Evolutionary conservation across 2,329 filamentous ascomycete genomes (phyloP).

Genomic region (Alternaria atra): DNA sequence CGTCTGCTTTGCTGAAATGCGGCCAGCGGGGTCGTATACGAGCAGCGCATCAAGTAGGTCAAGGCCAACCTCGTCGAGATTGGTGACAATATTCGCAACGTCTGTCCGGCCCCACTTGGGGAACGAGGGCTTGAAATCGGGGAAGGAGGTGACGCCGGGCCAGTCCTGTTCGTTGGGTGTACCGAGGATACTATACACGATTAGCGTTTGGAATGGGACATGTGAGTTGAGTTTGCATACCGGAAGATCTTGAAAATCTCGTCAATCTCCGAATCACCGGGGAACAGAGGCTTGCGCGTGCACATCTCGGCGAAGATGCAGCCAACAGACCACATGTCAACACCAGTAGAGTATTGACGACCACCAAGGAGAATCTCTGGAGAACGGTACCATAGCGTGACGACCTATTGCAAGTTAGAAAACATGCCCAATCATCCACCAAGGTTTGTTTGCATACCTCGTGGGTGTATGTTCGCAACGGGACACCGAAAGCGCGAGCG

Average conservation of each 20-base stretch:
- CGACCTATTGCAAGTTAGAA: constrained; percentile 64
- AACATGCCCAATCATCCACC: too few species aligned
- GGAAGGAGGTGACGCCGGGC: constrained; percentile 94
- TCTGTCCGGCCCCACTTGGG: constrained; percentile 86
- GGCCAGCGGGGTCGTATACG: constrained; percentile 85
- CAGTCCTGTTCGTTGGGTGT: constrained; percentile 83
- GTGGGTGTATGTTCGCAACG: constrained; percentile 89
- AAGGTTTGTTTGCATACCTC: constrained; percentile 62
- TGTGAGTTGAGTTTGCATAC: constrained; percentile 57
- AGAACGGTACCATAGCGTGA: constrained; percentile 91
- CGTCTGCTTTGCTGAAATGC: constrained; percentile 89
- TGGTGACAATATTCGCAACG: constrained; percentile 71
- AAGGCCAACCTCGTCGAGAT: constrained; percentile 75
- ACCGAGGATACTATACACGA: constrained; percentile 66
- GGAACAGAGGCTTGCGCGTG: constrained; percentile 90
- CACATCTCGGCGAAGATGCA: constrained; percentile 98
- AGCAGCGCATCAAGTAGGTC: constrained; percentile 76
- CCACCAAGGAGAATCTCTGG: constrained; percentile 91
- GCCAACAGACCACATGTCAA: constrained; percentile 95
- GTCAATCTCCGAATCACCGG: constrained; percentile 91
- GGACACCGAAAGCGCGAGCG: constrained; percentile 89
- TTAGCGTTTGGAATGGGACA: constrained; percentile 16
- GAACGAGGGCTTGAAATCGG: constrained; percentile 91
- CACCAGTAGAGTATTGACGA: constrained; percentile 90
- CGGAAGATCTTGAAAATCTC: constrained; percentile 96